Evolutionary conservation across 345 rosid genomes (phyloP), one percentile per base, ranked within the genome.

Genomic region (Pelargonium nanum): DNA sequence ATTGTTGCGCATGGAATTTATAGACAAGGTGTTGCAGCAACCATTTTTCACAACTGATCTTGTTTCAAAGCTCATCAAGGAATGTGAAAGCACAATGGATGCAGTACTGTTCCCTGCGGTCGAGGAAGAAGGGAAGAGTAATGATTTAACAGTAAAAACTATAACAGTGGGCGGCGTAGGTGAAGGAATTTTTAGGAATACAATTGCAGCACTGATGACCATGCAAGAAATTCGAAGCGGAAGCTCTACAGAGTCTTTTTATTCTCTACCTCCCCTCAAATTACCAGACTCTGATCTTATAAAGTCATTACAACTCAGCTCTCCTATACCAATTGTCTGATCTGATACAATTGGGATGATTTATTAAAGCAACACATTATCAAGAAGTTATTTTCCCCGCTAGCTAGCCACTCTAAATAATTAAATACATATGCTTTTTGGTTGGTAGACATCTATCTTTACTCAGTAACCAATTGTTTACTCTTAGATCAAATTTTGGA

Each of bases 21-120:
- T 91, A 1, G 87, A 86, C 48, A 83, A 77, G 50, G 96, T 88
- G 65, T 24, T 85, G 59, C 65, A 63, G 57, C 90, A 91, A 16
- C 95, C 96, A 0, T 88, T 88, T 66, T 88, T 91, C 75, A 88
- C 80, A 0, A 88, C 90, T 0, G 98, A 91, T 69, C 75, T 83
- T 1, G 71, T 92, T 0, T 85, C 96, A 1, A 82, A 83, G 74
- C 78, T 92, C 2, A 84, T 86, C 8, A 88, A 70, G 70, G 89
- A 92, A 68, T 86, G 92, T 51, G 95, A 85, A 56, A 75, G 56
- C 71, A 82, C 80, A 8, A 86, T 86, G 22, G 86, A 81, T 22
- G 59, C 66, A 0, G 74, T 86, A 6, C 48, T 40, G n/a, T 85
- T 88, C 69, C 82, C 85, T 0, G 68, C 53, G 1, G 74, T 57